Conservation (phyloP, 1,284 basidiomycete species). For the Pseudozyma hubeiensis region DNA sequence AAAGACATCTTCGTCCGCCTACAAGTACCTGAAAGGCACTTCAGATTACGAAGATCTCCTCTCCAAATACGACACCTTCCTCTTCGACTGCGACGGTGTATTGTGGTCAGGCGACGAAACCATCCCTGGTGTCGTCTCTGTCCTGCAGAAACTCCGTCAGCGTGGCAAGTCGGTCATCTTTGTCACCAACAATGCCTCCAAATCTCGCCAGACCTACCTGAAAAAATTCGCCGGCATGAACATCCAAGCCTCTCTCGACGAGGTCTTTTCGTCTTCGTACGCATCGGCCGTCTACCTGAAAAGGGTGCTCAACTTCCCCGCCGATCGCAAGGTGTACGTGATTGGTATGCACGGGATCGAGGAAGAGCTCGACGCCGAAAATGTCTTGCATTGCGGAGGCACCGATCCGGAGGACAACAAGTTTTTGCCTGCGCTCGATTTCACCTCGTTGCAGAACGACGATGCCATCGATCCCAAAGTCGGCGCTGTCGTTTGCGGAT, state of each 20-base stretch:
- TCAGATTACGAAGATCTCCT: conserved; percentile 54
- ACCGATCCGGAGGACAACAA: conserved; percentile 86
- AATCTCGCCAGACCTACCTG: conserved; percentile 87
- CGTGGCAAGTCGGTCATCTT: conserved; percentile 89
- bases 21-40: conserved; percentile 44
- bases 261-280: conserved; percentile 95
- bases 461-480: conserved; percentile 79
- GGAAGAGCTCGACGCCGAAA: conserved; percentile 88
- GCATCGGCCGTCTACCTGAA: conserved; percentile 93
- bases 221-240: conserved; percentile 90
- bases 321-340: conserved; percentile 93
- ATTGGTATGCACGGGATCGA: conserved; percentile 93
- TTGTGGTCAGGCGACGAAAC: conserved; percentile 80
- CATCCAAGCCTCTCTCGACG: conserved; percentile 81
- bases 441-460: conserved; percentile 73
- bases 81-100: conserved; percentile 88
- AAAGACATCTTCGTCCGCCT: conserved; percentile 15
- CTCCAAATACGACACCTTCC: conserved; percentile 62
- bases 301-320: conserved; percentile 85
- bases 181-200: conserved; percentile 98
- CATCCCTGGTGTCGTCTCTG: conserved; percentile 69
- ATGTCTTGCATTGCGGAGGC: conserved; percentile 83
- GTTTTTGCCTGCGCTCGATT: conserved; percentile 79
- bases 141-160: conserved; percentile 62
- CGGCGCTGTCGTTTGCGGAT: conserved; percentile 88